Conservation (phyloP, 805 yeast genomes). For the Ogataea nakhonphanomensis region DNA sequence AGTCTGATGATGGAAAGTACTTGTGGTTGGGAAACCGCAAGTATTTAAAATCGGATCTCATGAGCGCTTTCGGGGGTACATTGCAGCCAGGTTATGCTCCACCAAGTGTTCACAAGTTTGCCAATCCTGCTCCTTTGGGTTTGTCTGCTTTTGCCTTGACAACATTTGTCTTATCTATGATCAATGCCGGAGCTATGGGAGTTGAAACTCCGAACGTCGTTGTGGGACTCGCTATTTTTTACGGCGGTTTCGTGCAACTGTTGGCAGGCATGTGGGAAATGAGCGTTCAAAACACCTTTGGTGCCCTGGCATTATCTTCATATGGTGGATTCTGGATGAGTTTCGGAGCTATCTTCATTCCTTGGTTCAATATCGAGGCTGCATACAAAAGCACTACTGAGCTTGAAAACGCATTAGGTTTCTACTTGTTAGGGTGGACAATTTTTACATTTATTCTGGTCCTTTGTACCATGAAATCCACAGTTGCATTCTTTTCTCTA, state of each 20-base stretch:
- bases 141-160: slow-evolving; percentile 68
- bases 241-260: slow-evolving; percentile 70
- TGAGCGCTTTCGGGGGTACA: slow-evolving; percentile 78
- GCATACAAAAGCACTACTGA: slow-evolving; percentile 44
- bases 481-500: slow-evolving; percentile 50
- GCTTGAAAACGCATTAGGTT: slow-evolving; percentile 51
- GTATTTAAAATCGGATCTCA: slow-evolving; percentile 58
- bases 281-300: slow-evolving; percentile 73
- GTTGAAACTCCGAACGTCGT: slow-evolving; percentile 57
- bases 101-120: slow-evolving; percentile 58
- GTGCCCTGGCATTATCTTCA: slow-evolving; percentile 59
- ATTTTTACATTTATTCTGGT: slow-evolving; percentile 59
- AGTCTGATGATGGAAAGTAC: slow-evolving; percentile 60
- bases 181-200: slow-evolving; percentile 66
- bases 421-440: slow-evolving; percentile 60
- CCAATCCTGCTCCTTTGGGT: slow-evolving; percentile 77
- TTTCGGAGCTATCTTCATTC: slow-evolving; percentile 61
- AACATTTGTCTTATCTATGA: slow-evolving; percentile 60
- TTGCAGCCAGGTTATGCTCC: slow-evolving; percentile 64
- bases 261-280: slow-evolving; percentile 76
- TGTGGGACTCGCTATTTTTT: slow-evolving; percentile 63
- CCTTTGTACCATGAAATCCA: slow-evolving; percentile 54
- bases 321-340: slow-evolving; percentile 78
- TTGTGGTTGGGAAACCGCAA: slow-evolving; percentile 70
- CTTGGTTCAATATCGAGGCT: slow-evolving; percentile 54